Conservation (phyloP, 805 yeast species). For the Wickerhamiella musiphila region DNA sequence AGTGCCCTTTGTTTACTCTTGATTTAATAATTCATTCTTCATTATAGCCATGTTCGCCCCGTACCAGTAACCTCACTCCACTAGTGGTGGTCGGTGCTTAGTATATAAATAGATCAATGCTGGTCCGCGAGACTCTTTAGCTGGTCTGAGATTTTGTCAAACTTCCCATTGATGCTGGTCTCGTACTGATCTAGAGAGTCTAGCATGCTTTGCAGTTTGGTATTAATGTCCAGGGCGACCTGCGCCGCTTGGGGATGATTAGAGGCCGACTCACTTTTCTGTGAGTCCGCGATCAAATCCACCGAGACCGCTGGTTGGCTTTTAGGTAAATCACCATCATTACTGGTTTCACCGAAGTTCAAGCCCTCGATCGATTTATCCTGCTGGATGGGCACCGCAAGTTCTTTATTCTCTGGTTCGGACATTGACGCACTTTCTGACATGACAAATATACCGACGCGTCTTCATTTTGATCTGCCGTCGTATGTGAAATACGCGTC, state of each 20-base stretch:
- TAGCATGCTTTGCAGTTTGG: slow-evolving; percentile 6
- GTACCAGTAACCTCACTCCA: no score
- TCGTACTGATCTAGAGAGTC: slow-evolving; percentile 10
- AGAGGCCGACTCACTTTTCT: neutral
- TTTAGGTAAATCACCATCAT: no score
- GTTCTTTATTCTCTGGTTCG: neutral
- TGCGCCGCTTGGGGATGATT: slow-evolving; percentile 8
- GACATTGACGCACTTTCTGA: neutral
- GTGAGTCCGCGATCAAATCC: neutral
- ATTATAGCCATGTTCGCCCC: no score
- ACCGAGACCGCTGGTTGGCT: no score
- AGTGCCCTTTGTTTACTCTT: no score
- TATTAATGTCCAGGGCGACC: slow-evolving; percentile 10
- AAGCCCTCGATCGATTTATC: neutral
- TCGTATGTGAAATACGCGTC: neutral
- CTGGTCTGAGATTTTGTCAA: slow-evolving; percentile 7
- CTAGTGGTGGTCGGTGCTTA: no score
- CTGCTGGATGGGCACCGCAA: neutral
- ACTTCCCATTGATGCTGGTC: slow-evolving; percentile 8
- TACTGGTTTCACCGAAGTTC: no score
- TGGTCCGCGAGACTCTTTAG: slow-evolving; percentile 2
- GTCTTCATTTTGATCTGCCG: neutral
- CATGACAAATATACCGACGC: slow-evolving; percentile 1
- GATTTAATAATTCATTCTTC: no score
- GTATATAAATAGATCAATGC: no score